Evolutionary conservation across 1,139 yeast species (phyloP), one percentile per base, ranked within the genome.

Genomic region (Kodamaea sp.): DNA sequence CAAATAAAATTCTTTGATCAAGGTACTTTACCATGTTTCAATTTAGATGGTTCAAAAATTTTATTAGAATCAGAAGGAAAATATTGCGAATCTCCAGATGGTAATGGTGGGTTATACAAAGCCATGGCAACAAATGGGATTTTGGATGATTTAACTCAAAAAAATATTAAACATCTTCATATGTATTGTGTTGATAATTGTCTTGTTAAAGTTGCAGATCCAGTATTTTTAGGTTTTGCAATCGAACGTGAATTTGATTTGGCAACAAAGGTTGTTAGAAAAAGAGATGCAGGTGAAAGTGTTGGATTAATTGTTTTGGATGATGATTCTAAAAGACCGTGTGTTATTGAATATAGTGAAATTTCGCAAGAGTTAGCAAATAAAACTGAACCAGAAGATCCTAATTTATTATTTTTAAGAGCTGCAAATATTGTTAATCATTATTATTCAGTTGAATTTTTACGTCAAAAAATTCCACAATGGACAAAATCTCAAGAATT

Each of bases 361-460:
- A 89, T 94, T 47, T 73, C 89, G 8, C 55, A 67, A 29, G 92
- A 84, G 48, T 71, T 90, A 53, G 84, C 94, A 27, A 78, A 78
- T 53, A 80, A 78, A 45, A 66, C 66, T 31, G 74, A 67, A 32
- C 74, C 77, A 8, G 57, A 63, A 10, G 76, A 80, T 52, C 51
- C 65, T 5, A 66, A 70, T 7, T 72, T 83, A 49, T 71, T 94
- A 44, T 78, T 77, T 50, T 76, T 88, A 55, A 76, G 98, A 51
- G 97, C 97, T 6, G 99, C 97, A 22, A 94, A 94, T 63, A 94
- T 94, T 49, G 99, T 92, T 43, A 94, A 94, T 59, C 98, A 94
- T 63, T 94, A 90, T 65, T 94, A 92, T 65, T 83, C 92, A 5
- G 87, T 86, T 36, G 81, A 76, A 24, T 76, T 89, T 53, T 69